Evolutionary conservation across 305 asterid genomes (phyloP).

Genomic region (Salvia sclarea): DNA sequence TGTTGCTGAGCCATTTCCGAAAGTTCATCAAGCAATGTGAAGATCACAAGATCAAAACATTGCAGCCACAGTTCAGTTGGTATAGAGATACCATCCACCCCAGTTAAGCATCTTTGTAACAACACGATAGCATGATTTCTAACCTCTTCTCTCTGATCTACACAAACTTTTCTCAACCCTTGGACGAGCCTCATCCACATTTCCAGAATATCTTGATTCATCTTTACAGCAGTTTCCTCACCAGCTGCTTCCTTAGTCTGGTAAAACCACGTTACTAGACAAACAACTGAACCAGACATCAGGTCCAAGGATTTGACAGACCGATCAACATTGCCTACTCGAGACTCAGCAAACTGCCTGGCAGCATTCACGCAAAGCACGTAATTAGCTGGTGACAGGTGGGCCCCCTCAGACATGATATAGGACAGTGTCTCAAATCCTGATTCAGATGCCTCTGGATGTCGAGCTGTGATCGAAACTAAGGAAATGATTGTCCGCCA

Average conservation of each 20-base stretch:
- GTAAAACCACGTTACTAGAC: slow-evolving; percentile 74
- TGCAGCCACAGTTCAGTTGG: slow-evolving; percentile 72
- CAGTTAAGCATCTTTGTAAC: slow-evolving; percentile 75
- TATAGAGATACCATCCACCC: slow-evolving; percentile 62
- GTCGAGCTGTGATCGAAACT: slow-evolving; percentile 89
- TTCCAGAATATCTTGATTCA: slow-evolving; percentile 80
- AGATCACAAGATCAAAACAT: slow-evolving; percentile 71
- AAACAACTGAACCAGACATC: slow-evolving; percentile 83
- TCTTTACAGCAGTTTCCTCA: slow-evolving; percentile 63
- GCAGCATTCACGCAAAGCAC: slow-evolving; percentile 84
- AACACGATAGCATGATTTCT: slow-evolving; percentile 70
- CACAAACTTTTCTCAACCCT: slow-evolving; percentile 74
- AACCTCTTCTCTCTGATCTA: slow-evolving; percentile 82
- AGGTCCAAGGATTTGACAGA: slow-evolving; percentile 75
- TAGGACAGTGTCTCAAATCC: slow-evolving; percentile 83
- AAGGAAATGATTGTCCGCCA: slow-evolving; percentile 89
- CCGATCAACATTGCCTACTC: slow-evolving; percentile 71
- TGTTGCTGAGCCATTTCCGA: slow-evolving; percentile 62
- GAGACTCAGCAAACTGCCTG: slow-evolving; percentile 89
- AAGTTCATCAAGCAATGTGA: slow-evolving; percentile 74
- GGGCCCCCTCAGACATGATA: slow-evolving; percentile 87
- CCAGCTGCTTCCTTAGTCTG: slow-evolving; percentile 69
- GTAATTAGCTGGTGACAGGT: slow-evolving; percentile 80
- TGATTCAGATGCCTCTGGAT: slow-evolving; percentile 95
- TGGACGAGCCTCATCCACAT: slow-evolving; percentile 96